Evolutionary conservation across 2,329 filamentous ascomycete genomes (phyloP).

Genomic region (Salinomyces thailandicus): DNA sequence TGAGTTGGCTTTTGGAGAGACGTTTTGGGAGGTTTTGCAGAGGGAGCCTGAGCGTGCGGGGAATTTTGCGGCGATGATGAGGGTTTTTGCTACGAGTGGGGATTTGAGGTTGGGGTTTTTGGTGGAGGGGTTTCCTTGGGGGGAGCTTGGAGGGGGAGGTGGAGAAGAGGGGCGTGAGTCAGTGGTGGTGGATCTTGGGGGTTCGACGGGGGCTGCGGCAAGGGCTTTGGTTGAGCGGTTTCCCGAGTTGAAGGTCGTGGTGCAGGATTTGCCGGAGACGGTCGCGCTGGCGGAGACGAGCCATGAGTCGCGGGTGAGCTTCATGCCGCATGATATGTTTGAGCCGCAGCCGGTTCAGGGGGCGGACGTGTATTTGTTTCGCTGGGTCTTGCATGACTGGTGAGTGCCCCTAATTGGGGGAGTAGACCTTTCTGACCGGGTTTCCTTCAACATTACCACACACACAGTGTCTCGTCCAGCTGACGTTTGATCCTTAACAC

Average conservation of each 20-base stretch:
- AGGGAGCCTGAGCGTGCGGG: background rate
- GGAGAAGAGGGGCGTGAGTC: background rate
- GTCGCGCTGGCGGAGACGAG: background rate
- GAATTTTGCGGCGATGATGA: background rate
- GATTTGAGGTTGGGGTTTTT: background rate
- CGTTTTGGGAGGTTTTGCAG: background rate
- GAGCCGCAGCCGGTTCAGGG: background rate
- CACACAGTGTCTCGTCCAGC: too few species aligned
- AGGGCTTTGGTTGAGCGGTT: background rate
- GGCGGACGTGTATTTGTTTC: background rate
- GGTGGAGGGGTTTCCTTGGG: background rate
- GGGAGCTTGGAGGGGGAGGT: background rate
- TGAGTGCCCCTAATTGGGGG: too few species aligned
- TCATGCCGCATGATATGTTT: background rate
- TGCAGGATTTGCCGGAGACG: slow-evolving; percentile 1
- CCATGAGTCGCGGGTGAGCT: background rate
- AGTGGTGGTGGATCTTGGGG: background rate
- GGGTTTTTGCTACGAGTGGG: background rate
- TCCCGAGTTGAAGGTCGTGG: background rate
- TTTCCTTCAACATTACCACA: background rate
- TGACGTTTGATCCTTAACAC: too few species aligned
- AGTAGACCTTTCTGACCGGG: background rate
- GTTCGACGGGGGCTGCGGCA: background rate
- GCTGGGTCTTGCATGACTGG: too few species aligned
- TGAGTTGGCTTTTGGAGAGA: background rate